Conservation (phyloP, 2,329 filamentous ascomycete genomes). For the Colletotrichum costaricense region DNA sequence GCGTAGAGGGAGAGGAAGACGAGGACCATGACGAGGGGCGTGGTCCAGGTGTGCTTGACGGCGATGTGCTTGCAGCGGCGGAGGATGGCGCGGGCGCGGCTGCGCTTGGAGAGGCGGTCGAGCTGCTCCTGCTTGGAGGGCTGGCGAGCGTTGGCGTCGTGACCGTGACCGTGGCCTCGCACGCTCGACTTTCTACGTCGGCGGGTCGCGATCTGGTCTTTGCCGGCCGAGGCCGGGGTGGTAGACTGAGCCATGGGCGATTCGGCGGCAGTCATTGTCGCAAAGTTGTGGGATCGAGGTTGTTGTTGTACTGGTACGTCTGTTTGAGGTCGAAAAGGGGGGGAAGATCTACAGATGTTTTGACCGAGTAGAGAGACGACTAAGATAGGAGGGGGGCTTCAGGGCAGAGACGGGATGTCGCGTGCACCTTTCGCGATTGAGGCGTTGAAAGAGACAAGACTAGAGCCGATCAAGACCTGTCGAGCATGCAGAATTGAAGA, state of each 20-base stretch:
- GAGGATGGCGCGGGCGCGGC: conserved; percentile 30
- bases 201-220: conserved; percentile 30
- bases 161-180: conserved; percentile 20
- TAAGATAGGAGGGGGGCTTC: neutral
- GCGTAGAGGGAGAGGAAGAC: conserved; percentile 68
- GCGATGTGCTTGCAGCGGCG: conserved; percentile 34
- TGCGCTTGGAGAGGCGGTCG: conserved; percentile 31
- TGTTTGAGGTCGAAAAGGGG: neutral
- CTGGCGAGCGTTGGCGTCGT: conserved; percentile 5
- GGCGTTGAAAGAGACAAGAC: neutral
- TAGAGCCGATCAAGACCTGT: conserved; percentile 12
- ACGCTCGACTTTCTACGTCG: conserved; percentile 35
- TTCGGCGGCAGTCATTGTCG: conserved; percentile 32
- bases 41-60: conserved; percentile 43
- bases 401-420: neutral
- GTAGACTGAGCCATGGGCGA: conserved; percentile 16
- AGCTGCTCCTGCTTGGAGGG: conserved; percentile 30
- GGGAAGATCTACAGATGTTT: neutral
- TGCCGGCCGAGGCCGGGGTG: conserved; percentile 7
- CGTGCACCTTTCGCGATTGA: neutral
- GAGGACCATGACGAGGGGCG: conserved; percentile 67
- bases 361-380: neutral
- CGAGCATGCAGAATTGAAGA: neutral
- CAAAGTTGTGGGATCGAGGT: neutral
- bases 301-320: neutral